Conservation (phyloP, 805 yeast genomes). For the Cyberlindnera misumaiensis region DNA sequence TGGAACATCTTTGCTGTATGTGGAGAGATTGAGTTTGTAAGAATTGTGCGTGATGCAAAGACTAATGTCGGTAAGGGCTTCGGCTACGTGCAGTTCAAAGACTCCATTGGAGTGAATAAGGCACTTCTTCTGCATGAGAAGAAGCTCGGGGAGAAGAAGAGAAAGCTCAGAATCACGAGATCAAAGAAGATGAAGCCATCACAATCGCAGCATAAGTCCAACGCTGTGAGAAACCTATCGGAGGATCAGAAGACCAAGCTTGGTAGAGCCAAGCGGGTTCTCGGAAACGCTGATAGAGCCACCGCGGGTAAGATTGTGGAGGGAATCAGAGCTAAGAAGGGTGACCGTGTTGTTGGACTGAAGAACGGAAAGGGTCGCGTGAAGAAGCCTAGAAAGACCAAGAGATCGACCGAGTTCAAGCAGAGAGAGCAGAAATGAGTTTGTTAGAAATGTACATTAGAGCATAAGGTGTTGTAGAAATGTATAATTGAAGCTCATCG, state of each 20-base stretch:
- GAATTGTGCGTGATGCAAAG: slow-evolving; percentile 86
- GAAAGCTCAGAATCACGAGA: slow-evolving; percentile 74
- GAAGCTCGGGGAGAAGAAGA: slow-evolving; percentile 38
- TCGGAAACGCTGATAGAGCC: slow-evolving; percentile 77
- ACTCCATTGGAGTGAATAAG: slow-evolving; percentile 64
- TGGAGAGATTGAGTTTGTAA: slow-evolving; percentile 78
- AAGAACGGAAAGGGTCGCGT: slow-evolving; percentile 47
- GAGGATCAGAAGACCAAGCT: slow-evolving; percentile 68
- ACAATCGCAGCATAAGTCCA: slow-evolving; percentile 6
- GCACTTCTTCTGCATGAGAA: slow-evolving; percentile 75
- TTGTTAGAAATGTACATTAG: not conserved
- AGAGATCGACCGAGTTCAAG: slow-evolving; percentile 37
- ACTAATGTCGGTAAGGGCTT: slow-evolving; percentile 97
- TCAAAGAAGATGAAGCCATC: slow-evolving; percentile 36
- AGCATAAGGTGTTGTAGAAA: too few relatives aligned
- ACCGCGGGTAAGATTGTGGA: slow-evolving; percentile 58
- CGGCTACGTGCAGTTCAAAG: slow-evolving; percentile 88
- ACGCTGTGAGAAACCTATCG: slow-evolving; percentile 33
- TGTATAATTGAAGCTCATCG: too few relatives aligned
- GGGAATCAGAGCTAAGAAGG: slow-evolving; percentile 74
- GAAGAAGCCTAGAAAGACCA: slow-evolving; percentile 40
- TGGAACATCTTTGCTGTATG: slow-evolving; percentile 71
- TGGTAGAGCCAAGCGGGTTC: slow-evolving; percentile 70
- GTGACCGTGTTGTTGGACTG: slow-evolving; percentile 52
- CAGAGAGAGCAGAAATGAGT: slow-evolving; percentile 17